Percentiles rank a stretch among this genome's conserved stretches.
These are phyloP conservation scores for Podila verticillata DNA, from an alignment of 192 early-diverging fungal genomes.

Conservation along the genomic window DNA sequence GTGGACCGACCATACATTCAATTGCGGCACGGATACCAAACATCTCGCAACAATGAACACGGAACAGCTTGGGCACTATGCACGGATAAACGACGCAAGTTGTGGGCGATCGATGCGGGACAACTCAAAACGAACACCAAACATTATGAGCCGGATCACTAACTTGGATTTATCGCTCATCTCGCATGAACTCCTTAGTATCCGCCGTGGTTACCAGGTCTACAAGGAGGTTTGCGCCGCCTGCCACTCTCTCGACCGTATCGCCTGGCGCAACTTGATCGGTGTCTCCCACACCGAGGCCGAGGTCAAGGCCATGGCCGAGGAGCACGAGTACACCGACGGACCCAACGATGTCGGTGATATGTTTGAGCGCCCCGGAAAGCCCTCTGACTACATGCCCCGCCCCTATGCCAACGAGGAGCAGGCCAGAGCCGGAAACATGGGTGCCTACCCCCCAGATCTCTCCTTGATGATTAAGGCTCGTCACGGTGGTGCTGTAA, in stretches of 20 bases:
- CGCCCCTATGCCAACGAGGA: constrained; percentile 96
- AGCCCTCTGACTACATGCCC: constrained; percentile 93
- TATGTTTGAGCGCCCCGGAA: constrained; percentile 94
- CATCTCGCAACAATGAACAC: too few relatives aligned
- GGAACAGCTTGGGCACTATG: too few relatives aligned
- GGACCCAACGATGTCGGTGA: constrained; percentile 93
- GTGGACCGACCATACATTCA: too few relatives aligned
- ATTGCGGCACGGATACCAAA: too few relatives aligned
- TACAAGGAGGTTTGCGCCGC: constrained; percentile 98
- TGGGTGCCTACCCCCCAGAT: constrained; percentile 95
- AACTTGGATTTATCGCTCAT: neutral
- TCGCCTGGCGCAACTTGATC: constrained; percentile 96
- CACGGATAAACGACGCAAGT: too few relatives aligned
- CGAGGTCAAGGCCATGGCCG: constrained; percentile 94
- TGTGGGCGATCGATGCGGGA: too few relatives aligned
- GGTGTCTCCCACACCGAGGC: constrained; percentile 92
- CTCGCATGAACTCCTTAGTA: constrained; percentile 57
- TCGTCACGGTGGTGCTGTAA: constrained; percentile 90
- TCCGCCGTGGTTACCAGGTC: constrained; percentile 98
- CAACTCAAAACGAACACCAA: too few relatives aligned
- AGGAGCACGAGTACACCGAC: constrained; percentile 91
- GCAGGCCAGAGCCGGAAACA: constrained; percentile 94
- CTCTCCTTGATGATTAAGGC: constrained; percentile 94
- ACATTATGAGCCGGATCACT: neutral
- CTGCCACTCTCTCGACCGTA: constrained; percentile 95